A percentile compares a stretch with the other conserved stretches of the same genome.
Evolutionary conservation across 78 protist genomes (phyloP).

Genomic region (Bodo saltans): DNA sequence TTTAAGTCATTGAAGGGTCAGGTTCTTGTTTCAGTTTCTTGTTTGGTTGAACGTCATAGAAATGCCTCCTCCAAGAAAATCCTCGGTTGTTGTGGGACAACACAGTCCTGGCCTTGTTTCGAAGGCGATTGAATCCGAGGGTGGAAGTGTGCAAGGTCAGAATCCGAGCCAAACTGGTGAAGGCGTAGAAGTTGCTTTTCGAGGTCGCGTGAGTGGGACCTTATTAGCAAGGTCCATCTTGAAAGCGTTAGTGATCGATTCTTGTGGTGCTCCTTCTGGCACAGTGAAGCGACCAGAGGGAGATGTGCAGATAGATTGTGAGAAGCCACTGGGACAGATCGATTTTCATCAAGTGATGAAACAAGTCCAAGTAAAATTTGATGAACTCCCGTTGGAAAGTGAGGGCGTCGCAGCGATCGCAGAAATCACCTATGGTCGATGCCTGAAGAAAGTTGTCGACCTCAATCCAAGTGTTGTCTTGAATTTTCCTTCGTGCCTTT

Average conservation of each 20-base stretch:
- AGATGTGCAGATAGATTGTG: background rate
- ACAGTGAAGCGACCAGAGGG: background rate
- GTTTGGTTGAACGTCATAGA: too few relatives aligned
- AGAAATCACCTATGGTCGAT: background rate
- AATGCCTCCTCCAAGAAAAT: too few relatives aligned
- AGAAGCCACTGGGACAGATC: background rate
- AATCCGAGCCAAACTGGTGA: too few relatives aligned
- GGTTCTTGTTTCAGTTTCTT: too few relatives aligned
- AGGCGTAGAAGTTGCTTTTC: too few relatives aligned
- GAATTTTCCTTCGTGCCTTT: background rate
- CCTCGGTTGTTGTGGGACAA: too few relatives aligned
- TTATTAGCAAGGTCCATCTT: too few relatives aligned
- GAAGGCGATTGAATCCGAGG: too few relatives aligned
- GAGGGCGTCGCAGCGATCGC: background rate
- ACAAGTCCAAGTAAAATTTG: background rate
- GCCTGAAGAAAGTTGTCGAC: background rate
- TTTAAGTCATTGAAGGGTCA: too few relatives aligned
- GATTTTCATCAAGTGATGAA: background rate
- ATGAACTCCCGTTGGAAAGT: background rate
- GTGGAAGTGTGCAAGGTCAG: too few relatives aligned
- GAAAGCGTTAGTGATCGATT: background rate
- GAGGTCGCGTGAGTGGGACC: too few relatives aligned
- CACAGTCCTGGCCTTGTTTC: too few relatives aligned
- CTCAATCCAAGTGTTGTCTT: background rate
- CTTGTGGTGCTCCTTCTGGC: background rate